Percentiles rank a stretch among this genome's conserved stretches.
phyloP scores from a whole-genome alignment of 1,139 yeast genomes.

The Saccharomyces pastorianus region DNA sequence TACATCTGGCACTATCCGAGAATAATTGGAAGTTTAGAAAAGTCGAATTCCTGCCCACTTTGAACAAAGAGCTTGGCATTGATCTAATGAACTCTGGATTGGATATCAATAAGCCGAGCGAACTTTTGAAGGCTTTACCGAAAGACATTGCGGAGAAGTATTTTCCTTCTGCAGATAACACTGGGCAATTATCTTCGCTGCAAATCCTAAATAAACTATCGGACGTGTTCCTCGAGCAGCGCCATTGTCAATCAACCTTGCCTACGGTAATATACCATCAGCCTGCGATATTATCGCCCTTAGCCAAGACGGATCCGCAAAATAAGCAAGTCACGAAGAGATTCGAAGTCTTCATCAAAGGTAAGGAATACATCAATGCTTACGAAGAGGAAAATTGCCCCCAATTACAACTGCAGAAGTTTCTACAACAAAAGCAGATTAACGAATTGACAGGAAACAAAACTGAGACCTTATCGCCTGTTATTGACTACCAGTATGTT shows the following conservation, averaged over 20 bases:
- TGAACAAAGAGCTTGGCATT: slow-evolving; percentile 38
- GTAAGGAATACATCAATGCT: slow-evolving; percentile 82
- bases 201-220: slow-evolving; percentile 63
- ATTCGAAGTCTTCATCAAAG: slow-evolving; percentile 76
- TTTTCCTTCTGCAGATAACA: slow-evolving; percentile 1
- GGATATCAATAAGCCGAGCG: slow-evolving; percentile 33
- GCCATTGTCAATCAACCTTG: slow-evolving; percentile 39
- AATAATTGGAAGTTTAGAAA: slow-evolving; percentile 28
- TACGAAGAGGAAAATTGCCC: slow-evolving; percentile 97
- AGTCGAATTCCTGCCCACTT: slow-evolving; percentile 54
- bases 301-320: slow-evolving; percentile 47
- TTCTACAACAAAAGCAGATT: slow-evolving; percentile 45
- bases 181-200: slow-evolving; percentile 33
- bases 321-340: slow-evolving; percentile 33
- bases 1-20: slow-evolving; percentile 35
- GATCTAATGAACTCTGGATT: slow-evolving; percentile 30
- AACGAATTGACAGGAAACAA: slow-evolving; percentile 44
- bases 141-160: neutral
- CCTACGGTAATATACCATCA: slow-evolving; percentile 79
- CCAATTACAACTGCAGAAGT: slow-evolving; percentile 52
- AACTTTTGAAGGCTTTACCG: slow-evolving; percentile 31
- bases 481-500: slow-evolving; percentile 65
- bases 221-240: slow-evolving; percentile 47
- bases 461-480: slow-evolving; percentile 43
- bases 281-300: slow-evolving; percentile 79